These are phyloP conservation scores for Anthracocystis panici-leucophaei DNA, from an alignment of 1,284 basidiomycete genomes.

Conservation along the genomic window DNA sequence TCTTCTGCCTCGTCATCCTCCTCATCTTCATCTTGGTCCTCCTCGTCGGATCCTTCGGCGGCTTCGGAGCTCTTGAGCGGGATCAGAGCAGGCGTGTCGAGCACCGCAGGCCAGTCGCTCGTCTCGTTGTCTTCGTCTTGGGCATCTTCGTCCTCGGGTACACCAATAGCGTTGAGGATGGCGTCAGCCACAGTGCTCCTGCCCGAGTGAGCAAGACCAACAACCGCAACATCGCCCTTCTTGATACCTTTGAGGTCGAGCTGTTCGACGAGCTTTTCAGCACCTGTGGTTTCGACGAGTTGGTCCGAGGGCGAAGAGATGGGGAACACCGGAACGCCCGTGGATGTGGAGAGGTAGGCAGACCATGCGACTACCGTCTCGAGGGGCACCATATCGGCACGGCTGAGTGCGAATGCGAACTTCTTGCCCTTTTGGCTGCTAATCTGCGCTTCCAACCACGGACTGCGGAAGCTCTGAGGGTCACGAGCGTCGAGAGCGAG, in stretches of 20 bases:
- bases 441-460: slow-evolving; percentile 55
- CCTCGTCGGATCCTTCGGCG: slow-evolving; percentile 26
- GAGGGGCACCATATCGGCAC: slow-evolving; percentile 62
- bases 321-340: slow-evolving; percentile 50
- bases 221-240: slow-evolving; percentile 48
- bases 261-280: slow-evolving; percentile 49
- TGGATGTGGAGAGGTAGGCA: slow-evolving; percentile 36
- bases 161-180: slow-evolving; percentile 51
- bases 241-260: slow-evolving; percentile 42
- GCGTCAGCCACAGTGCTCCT: slow-evolving; percentile 55
- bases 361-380: slow-evolving; percentile 60
- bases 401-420: slow-evolving; percentile 50
- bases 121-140: slow-evolving; percentile 42
- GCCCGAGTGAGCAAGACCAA: slow-evolving; percentile 61
- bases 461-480: slow-evolving; percentile 57
- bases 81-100: slow-evolving; percentile 60
- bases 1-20: slow-evolving; percentile 43
- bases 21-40: slow-evolving; percentile 27
- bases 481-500: slow-evolving; percentile 61
- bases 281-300: slow-evolving; percentile 38
- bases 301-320: slow-evolving; percentile 42
- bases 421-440: slow-evolving; percentile 30
- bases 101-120: slow-evolving; percentile 54
- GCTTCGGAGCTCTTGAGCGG: slow-evolving; percentile 39
- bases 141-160: slow-evolving; percentile 37